phyloP scores from a whole-genome alignment of 2,329 filamentous ascomycete genomes.

The Pyrenochaeta sp. region DNA sequence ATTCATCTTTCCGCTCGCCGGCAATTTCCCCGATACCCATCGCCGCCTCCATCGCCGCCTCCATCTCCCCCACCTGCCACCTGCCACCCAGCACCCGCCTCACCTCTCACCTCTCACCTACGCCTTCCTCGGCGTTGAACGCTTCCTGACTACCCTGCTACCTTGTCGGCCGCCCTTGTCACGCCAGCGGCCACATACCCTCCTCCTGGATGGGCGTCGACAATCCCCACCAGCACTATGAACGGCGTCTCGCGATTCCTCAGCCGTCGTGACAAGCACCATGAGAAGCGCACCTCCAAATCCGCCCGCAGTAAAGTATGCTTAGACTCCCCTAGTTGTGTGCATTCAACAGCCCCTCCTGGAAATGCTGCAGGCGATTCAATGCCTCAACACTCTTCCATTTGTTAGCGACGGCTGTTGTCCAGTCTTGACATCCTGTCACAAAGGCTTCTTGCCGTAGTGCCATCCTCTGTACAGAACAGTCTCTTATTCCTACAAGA shows the following conservation, averaged over 20 bases:
- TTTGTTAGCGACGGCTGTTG: constrained; percentile 17
- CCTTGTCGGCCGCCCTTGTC: constrained; percentile 6
- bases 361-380: constrained; percentile 18
- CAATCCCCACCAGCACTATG: constrained; percentile 46
- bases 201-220: constrained; percentile 29
- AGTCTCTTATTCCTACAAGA: constrained; percentile 30
- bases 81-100: constrained; percentile 4
- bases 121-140: constrained; percentile 14
- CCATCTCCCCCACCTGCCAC: constrained; percentile 3
- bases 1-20: not conserved
- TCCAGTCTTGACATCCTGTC: constrained; percentile 30
- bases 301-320: constrained; percentile 45
- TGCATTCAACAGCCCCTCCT: constrained; percentile 9
- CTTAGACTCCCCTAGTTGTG: constrained; percentile 23
- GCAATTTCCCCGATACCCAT: not conserved
- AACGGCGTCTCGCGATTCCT: constrained; percentile 71
- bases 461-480: constrained; percentile 21
- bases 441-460: constrained; percentile 32
- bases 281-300: constrained; percentile 49
- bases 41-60: constrained; percentile 3
- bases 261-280: constrained; percentile 70
- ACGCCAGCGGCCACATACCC: constrained; percentile 7
- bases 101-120: constrained; percentile 12
- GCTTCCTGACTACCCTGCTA: constrained; percentile 25
- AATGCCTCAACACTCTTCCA: constrained; percentile 3